Evolutionary conservation across 1,284 basidiomycete genomes (phyloP), one percentile per base, ranked within the genome.

Genomic region (Moesziomyces parantarcticus): DNA sequence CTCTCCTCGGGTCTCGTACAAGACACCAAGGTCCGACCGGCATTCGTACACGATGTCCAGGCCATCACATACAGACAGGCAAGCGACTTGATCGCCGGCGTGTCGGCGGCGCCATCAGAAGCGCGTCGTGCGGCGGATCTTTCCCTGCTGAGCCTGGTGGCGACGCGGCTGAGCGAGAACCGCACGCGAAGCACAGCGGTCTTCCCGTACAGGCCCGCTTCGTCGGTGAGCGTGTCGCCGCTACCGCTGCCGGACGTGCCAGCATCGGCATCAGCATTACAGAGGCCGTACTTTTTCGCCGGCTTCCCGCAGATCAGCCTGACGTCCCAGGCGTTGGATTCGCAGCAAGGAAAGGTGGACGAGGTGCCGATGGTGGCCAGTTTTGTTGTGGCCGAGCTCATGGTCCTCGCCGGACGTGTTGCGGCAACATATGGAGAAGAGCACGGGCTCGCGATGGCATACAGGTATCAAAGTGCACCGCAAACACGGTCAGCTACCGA

Each of bases 371-470:
- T 11, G 29, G 11, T 29, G 29, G 29, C 29, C 9, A 29, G 11
- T 29, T 29, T 48, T 14, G 44, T 44, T 14, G 23, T 66, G 13
- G 54, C 76, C 11, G 58, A 65, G 23, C 73, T 68, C 25, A 96
- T 96, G 92, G 90, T 94, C 75, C 81, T 92, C 13, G 93, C 93
- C 0, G 90, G 90, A 58, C 88, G 91, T 1, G 87, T 91, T 2
- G 91, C 91, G 1, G 96, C 93, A 18, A 85, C 85, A 36, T 95
- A 92, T 85, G 89, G 89, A 55, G 74, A 83, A 21, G 89, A 92
- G 16, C 87, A 87, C 21, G 85, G 86, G 5, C 75, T 97, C 21
- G 89, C 91, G 0, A 86, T 90, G 41, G 82, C 92, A 1, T 92
- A 91, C 59, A 89, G 94, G 20, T 77, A 85, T 1, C 85, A 88